These are phyloP conservation scores for Ophiostoma fasciatum DNA, from an alignment of 2,329 filamentous ascomycete species.

Conservation along the genomic window DNA sequence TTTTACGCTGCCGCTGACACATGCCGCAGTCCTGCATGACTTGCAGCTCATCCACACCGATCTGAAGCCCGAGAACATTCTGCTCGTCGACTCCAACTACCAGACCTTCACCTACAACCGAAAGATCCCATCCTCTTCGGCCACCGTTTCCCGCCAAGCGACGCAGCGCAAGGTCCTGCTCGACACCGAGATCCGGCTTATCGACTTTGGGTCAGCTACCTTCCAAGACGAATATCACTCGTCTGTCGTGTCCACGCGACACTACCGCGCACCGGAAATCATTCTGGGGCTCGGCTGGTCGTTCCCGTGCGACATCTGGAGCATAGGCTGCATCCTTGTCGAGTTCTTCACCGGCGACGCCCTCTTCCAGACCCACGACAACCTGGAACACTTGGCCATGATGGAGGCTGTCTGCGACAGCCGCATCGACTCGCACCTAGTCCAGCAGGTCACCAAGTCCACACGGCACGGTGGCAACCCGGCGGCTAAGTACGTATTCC, in stretches of 20 bases:
- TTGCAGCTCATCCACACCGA: conserved; percentile 92
- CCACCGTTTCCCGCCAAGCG: conserved; percentile 43
- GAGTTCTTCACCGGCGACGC: conserved; percentile 60
- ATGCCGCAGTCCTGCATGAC: conserved; percentile 66
- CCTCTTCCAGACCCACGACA: conserved; percentile 58
- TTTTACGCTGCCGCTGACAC: background rate
- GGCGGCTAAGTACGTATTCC: conserved; percentile 41
- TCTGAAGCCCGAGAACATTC: conserved; percentile 56
- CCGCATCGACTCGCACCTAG: conserved; percentile 43
- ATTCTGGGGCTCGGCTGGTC: conserved; percentile 58
- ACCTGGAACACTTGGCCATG: conserved; percentile 60
- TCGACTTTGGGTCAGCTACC: conserved; percentile 58
- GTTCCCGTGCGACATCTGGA: conserved; percentile 60
- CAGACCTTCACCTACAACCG: conserved; percentile 59
- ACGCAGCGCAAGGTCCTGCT: conserved; percentile 49
- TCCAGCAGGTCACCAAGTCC: conserved; percentile 42
- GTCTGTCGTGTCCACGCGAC: conserved; percentile 54
- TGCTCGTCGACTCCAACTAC: conserved; percentile 49
- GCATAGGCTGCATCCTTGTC: conserved; percentile 57
- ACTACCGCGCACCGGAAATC: conserved; percentile 57
- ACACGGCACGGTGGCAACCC: conserved; percentile 42
- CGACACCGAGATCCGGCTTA: conserved; percentile 54
- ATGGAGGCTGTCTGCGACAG: conserved; percentile 53
- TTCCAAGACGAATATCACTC: conserved; percentile 63
- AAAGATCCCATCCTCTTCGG: conserved; percentile 52